Conservation (phyloP, 108 stramenopile species). For the Cyclotella cryptica region DNA sequence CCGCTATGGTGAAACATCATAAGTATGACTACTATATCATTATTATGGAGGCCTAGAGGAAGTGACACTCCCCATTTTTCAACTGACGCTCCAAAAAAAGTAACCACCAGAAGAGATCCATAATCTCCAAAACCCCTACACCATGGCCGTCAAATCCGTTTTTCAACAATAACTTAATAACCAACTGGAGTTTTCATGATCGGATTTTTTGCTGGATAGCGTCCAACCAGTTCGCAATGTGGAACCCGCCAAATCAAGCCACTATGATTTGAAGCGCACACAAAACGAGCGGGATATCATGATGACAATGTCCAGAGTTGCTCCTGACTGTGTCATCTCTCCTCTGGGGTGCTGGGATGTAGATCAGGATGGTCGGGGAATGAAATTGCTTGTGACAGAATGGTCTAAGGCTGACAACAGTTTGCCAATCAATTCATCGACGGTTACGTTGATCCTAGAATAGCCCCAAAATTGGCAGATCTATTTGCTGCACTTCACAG, state of each 20-base stretch:
- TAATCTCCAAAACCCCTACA: too few species aligned
- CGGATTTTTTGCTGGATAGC: too few species aligned
- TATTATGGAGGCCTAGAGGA: too few species aligned
- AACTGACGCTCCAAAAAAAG: too few species aligned
- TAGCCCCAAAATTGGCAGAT: constrained; percentile 50
- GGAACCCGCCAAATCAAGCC: constrained; percentile 41
- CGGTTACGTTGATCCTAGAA: constrained; percentile 56
- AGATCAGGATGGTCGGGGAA: constrained; percentile 41
- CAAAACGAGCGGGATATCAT: constrained; percentile 47
- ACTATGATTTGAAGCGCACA: constrained; percentile 39
- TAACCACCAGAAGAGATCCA: too few species aligned
- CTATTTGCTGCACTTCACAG: constrained; percentile 52
- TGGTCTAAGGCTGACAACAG: constrained; percentile 63
- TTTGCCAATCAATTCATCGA: constrained; percentile 58
- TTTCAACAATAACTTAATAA: too few species aligned
- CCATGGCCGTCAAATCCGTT: too few species aligned
- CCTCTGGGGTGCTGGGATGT: constrained; percentile 44
- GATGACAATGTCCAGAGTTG: constrained; percentile 23
- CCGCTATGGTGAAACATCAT: too few species aligned
- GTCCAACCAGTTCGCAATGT: constrained; percentile 37
- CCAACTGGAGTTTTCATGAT: too few species aligned
- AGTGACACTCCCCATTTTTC: too few species aligned
- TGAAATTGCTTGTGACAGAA: constrained; percentile 61
- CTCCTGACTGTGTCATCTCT: constrained; percentile 28
- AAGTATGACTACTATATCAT: too few species aligned